Evolutionary conservation across 2,329 filamentous ascomycete genomes (phyloP).

Genomic region (Botrytis medusae): DNA sequence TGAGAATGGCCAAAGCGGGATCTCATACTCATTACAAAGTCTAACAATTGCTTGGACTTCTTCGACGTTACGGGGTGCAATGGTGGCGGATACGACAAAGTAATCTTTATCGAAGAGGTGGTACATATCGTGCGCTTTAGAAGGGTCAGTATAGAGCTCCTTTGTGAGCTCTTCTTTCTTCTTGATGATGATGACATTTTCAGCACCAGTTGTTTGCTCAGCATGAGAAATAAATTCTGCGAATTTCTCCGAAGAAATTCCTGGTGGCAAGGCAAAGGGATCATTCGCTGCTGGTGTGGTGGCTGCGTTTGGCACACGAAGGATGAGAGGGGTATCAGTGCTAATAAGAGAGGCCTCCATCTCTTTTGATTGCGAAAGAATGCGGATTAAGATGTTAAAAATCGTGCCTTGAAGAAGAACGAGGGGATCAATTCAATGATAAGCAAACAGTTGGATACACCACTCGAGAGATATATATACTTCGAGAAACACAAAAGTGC

Average conservation of each 20-base stretch:
- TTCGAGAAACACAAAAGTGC: background rate
- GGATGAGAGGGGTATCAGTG: background rate
- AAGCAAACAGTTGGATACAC: background rate
- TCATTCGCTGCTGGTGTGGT: conserved; percentile 2
- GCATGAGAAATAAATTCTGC: conserved; percentile 18
- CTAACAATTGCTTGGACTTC: conserved; percentile 50
- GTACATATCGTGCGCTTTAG: conserved; percentile 41
- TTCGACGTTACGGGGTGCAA: conserved; percentile 37
- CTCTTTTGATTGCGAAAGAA: background rate
- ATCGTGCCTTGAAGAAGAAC: background rate
- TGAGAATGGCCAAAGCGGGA: conserved; percentile 48
- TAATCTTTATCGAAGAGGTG: conserved; percentile 45
- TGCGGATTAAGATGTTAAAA: background rate
- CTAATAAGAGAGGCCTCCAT: background rate
- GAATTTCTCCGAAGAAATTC: conserved; percentile 21
- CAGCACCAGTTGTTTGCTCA: background rate
- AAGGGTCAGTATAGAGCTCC: conserved; percentile 24
- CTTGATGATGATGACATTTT: conserved; percentile 24
- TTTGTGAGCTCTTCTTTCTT: conserved; percentile 21
- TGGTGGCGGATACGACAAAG: conserved; percentile 36
- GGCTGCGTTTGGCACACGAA: conserved; percentile 1
- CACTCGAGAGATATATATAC: background rate
- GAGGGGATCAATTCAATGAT: background rate
- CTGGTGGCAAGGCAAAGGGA: conserved; percentile 25
- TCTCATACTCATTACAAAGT: conserved; percentile 45